phyloP scores from a whole-genome alignment of 768 basidiomycete species.

The Leucocoprinus sp. region DNA sequence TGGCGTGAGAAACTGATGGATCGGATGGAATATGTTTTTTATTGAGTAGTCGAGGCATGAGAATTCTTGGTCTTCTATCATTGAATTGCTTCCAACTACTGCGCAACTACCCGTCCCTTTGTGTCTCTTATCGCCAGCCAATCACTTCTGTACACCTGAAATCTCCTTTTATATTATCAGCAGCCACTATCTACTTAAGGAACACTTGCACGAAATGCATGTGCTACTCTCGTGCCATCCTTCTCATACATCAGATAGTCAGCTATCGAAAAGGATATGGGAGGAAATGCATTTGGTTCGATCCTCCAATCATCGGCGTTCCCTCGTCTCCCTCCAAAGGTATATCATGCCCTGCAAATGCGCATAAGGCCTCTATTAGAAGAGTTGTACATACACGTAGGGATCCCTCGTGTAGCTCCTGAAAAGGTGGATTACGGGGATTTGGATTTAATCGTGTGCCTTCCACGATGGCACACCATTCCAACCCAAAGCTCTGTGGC shows the following conservation, averaged over 20 bases:
- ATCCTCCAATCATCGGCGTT: conserved; percentile 35
- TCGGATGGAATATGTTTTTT: background rate
- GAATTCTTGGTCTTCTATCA: too few species aligned
- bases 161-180: too few species aligned
- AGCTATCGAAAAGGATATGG: conserved; percentile 35
- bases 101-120: background rate
- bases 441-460: conserved; percentile 55
- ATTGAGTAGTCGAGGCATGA: too few species aligned
- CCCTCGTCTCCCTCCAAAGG: conserved; percentile 50
- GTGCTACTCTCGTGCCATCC: background rate
- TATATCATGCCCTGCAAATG: conserved; percentile 45
- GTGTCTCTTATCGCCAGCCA: background rate
- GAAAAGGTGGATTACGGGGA: conserved; percentile 63
- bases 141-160: background rate
- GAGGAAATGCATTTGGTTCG: conserved; percentile 59
- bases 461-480: conserved; percentile 22
- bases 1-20: background rate
- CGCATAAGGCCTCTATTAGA: conserved; percentile 33
- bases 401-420: conserved; percentile 54
- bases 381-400: conserved; percentile 41
- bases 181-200: background rate
- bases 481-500: background rate
- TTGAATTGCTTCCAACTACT: background rate
- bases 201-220: background rate
- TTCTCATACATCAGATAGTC: background rate